Evolutionary conservation across 345 rosid genomes (phyloP), one percentile per base, ranked within the genome.

Genomic region (Gossypium anomalum): DNA sequence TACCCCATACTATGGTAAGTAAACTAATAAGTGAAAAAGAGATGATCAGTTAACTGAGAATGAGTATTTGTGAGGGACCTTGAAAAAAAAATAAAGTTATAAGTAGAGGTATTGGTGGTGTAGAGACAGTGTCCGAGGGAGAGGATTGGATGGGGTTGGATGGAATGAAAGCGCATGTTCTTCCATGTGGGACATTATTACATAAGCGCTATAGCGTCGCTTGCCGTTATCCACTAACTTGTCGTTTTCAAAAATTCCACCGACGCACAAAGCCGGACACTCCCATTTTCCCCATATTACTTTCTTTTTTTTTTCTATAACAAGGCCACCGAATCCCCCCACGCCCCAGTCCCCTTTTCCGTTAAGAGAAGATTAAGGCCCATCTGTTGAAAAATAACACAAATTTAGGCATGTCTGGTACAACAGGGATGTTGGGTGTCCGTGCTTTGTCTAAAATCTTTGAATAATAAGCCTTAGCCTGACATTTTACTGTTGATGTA

Each of bases 161-260:
- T 16, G 17, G 73, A n/a, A n/a, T 16, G 61, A 60, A 23, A 25
- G 53, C 75, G 58, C 76, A 44, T 73, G 55, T 25, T 44, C 47
- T 58, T 38, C 74, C 51, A 47, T 34, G 58, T 61, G 69, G 69
- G 76, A 38, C 69, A 22, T 43, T 3, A 49, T 22, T 23, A 57
- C 20, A 34, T 1, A 34, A 20, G 25, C 60, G 23, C 12, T 10
- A 22, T 25, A 2, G 11, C 66, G 11, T 73, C 48, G 48, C 76
- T 5, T 9, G 47, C 69, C 76, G 69, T 61, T 73, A 73, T 61
- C 69, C 69, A 48, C 45, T 14, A 73, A 25, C 60, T 73, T 47
- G 76, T 73, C 68, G 58, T 60, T 73, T 73, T 61, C 61, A 70
- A 34, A 52, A 70, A 6, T 29, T 70, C 73, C 76, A 47, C 69